Base-by-base conservation (phyloP, 169 alveolate species). In the Eimeria brunetti region DNA sequence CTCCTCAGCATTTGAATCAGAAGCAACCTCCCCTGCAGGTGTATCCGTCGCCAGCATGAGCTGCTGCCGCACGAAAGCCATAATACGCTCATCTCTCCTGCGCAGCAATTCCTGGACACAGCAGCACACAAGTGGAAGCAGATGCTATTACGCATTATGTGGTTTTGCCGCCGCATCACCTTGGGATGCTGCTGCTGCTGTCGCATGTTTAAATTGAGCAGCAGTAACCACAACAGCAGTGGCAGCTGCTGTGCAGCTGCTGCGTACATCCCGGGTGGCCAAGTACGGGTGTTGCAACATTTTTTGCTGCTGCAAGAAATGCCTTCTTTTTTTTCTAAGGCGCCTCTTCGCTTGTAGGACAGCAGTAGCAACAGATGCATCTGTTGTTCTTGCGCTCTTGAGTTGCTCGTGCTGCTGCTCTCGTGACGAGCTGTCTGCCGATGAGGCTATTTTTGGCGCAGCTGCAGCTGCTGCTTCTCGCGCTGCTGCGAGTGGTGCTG, bases 11-110 rank as follows among this genome's bases (percentile, higher is more conserved):
- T 18, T 14, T 3, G 53, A 30, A 75, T 51, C 58, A 24, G 58
- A 75, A 78, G 38, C 67, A 44, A 16, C 22, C 9, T 83, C 90
- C 24, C 36, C 73, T 83, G 75, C 75, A 51, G 44, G 53, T 49
- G 73, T 12, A 22, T 51, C 75, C 51, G n/a, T 75, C 11, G 90
- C 51, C 53, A 83, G 90, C 90, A 83, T 49, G 49, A 83, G 90
- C 71, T 83, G 90, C 53, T 83, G 90, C 73, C 90, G 41, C 90
- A 83, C 90, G 71, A 83, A 83, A 3, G 90, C 90, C 90, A 83
- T 83, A 7, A 83, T 1, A 7, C 90, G 67, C 51, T 36, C 90
- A 33, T 83, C 90, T 30, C 90, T 46, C 53, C 90, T 49, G n/a
- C 71, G 67, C 51, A 83, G 71, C 49, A 83, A 22, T 49, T 83